These are phyloP conservation scores for Beauveria sp. DNA, from an alignment of 2,329 filamentous ascomycete genomes.

Conservation along the genomic window DNA sequence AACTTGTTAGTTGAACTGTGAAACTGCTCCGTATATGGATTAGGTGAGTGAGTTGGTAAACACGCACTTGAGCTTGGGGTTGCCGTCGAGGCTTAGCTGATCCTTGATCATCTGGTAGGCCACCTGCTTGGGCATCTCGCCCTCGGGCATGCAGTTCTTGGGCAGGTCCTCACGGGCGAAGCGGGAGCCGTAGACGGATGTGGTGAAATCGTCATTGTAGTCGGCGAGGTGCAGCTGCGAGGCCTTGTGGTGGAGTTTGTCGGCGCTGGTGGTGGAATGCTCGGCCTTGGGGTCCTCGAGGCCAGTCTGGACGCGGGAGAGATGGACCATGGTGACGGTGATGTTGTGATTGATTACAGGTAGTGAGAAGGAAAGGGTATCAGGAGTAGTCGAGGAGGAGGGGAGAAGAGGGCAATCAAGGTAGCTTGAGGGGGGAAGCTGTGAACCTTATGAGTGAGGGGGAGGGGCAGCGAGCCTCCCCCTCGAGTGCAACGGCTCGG, in stretches of 20 bases:
- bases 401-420: background rate
- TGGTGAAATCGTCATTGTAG: slow-evolving; percentile 55
- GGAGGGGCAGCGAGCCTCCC: background rate
- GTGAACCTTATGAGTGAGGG: background rate
- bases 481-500: too few relatives aligned
- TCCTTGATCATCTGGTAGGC: slow-evolving; percentile 98
- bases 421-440: background rate
- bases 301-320: slow-evolving; percentile 8
- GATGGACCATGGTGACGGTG: slow-evolving; percentile 7
- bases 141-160: slow-evolving; percentile 76
- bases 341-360: background rate
- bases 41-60: too few relatives aligned
- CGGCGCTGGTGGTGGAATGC: slow-evolving; percentile 3
- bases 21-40: too few relatives aligned
- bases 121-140: slow-evolving; percentile 82
- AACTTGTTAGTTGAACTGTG: background rate
- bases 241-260: slow-evolving; percentile 31
- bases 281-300: background rate
- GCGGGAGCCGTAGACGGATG: slow-evolving; percentile 79
- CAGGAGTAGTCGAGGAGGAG: too few relatives aligned
- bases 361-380: background rate
- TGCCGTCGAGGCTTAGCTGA: slow-evolving; percentile 83
- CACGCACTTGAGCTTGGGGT: slow-evolving; percentile 73
- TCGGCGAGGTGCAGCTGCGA: slow-evolving; percentile 40
- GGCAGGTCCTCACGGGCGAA: slow-evolving; percentile 79